These are phyloP conservation scores for Wickerhamomyces sp. DNA, from an alignment of 1,139 yeast species.

Conservation along the genomic window DNA sequence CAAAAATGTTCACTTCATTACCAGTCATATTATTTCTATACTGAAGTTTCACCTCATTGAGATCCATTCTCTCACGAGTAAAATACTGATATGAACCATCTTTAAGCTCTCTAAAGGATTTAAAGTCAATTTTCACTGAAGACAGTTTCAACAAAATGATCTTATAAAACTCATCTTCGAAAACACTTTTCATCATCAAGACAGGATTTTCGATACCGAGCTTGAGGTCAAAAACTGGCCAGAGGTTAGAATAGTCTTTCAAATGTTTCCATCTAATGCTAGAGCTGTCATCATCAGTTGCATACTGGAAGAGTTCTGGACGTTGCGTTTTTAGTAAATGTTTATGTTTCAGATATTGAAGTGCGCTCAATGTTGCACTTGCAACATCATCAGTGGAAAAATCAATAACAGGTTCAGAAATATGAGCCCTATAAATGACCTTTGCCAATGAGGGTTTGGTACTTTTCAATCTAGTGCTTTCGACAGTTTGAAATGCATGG, in stretches of 20 bases:
- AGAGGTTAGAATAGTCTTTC: constrained; percentile 11
- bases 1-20: constrained; percentile 18
- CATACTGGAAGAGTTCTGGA: not conserved
- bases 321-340: not conserved
- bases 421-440: constrained; percentile 45
- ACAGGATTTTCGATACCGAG: constrained; percentile 23
- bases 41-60: constrained; percentile 13
- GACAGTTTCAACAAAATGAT: constrained; percentile 17
- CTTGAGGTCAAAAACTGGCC: constrained; percentile 21
- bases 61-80: constrained; percentile 15
- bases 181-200: constrained; percentile 17
- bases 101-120: constrained; percentile 7
- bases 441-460: constrained; percentile 41
- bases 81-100: constrained; percentile 12
- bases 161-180: constrained; percentile 15
- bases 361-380: constrained; percentile 14
- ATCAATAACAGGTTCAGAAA: constrained; percentile 40
- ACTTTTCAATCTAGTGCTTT: constrained; percentile 28
- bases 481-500: constrained; percentile 38
- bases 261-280: constrained; percentile 8
- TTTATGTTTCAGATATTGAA: constrained; percentile 11
- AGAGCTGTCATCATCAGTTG: not conserved
- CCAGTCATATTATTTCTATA: constrained; percentile 15
- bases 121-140: constrained; percentile 14
- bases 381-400: constrained; percentile 26